Base-by-base conservation (phyloP, 331 rosid genomes). In the Dryas integrifolia region DNA sequence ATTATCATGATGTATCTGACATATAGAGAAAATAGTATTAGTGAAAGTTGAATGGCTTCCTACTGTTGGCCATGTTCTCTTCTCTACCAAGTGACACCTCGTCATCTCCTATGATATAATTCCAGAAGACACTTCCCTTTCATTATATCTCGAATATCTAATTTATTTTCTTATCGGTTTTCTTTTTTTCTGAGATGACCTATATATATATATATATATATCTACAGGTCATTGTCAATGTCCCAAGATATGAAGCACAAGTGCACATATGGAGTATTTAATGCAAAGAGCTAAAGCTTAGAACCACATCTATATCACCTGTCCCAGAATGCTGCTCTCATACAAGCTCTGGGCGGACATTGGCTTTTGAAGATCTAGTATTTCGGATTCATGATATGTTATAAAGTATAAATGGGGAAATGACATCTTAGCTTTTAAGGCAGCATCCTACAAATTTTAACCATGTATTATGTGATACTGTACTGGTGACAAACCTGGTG, bases 401-500 rank as follows among this genome's bases (percentile, higher is more conserved):
- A 55, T 3, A 41, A 21, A 18, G 39, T 55, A 55, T 21, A 53
- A 70, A 41, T 12, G 44, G 65, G 2, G 10, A 18, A 21, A 12
- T 24, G 21, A 10, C 26, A 13, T 15, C 24, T 15, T 6, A 14
- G 14, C 4, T 16, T 38, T 21, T 52, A 39, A 11, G 18, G 16
- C 39, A 52, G 61, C 41, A 18, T 41, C 41, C 52, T 55, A 18
- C 21, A 69, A 69, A 41, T 12, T 52, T 26, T n/a, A 69, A 12
- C 24, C 50, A 69, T 12, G 40, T 7, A 39, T 40, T 1, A 16
- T 58, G 39, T 11, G 48, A 65, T 10, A n/a, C 47, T 21, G 51
- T 45, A 55, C 49, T 43, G 51, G 49, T 11, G 43, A 71, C 81
- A 61, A 62, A 91, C 98, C 97, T 83, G 82, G 79, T 57, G 84